Evolutionary conservation across 2,329 filamentous ascomycete species (phyloP), one percentile per base, ranked within the genome.

Genomic region (Pseudogymnoascus sp.): DNA sequence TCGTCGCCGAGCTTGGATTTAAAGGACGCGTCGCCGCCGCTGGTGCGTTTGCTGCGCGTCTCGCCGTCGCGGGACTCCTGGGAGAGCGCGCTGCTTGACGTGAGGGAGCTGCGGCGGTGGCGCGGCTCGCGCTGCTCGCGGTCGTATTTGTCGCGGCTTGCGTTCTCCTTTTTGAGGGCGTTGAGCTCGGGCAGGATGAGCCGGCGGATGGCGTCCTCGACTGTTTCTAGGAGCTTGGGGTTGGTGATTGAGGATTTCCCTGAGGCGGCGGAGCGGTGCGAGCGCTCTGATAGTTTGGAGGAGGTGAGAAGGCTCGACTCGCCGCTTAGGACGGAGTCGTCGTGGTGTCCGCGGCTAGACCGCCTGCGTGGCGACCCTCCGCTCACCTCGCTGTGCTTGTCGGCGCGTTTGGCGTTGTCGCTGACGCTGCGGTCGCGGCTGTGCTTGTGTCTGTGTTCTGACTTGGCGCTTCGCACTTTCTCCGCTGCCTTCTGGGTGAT

Each of bases 141-240:
- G 76, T 81, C 53, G 33, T 90, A 93, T 64, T 87, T 88, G 62
- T 84, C 85, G 10, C 84, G 85, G 69, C 86, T 88, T 67, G 89
- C 83, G 66, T 88, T 86, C 72, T 96, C 92, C 70, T 93, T 87
- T 75, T 96, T 97, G 62, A 99, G 80, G 8, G 92, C 91, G 69
- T 91, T 93, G 50, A 99, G 81, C 75, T 99, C 93, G 0, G 95
- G 95, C 2, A 99, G 75, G 62, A 90, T 90, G 65, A 90, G 77
- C 62, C 87, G 81, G 69, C 87, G 85, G 71, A 91, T 90, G 16
- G 87, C 88, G 76, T 90, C 88, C 74, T 90, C 88, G 0, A 91
- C 88, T 1, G 88, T 88, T 66, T 88, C 85, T 8, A 90, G 79
- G 4, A 90, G 75, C 69, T 86, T 89, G 0, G 88, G 88, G 68